Conservation (phyloP, 495 filamentous ascomycete species). For the Podospora pseudoanserina region DNA sequence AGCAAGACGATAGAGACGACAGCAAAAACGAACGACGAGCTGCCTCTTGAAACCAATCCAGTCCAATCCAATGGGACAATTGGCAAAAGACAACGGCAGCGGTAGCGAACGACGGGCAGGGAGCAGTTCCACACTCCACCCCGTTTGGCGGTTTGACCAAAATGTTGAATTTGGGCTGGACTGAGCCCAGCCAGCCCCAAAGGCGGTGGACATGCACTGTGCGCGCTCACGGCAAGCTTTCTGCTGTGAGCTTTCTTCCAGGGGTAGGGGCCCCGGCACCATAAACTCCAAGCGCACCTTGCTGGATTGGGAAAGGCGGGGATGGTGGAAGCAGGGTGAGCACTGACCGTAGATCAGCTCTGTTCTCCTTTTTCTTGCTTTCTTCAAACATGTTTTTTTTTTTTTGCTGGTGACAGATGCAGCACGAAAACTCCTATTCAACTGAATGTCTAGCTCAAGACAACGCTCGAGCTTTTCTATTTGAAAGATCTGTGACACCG, state of each 20-base stretch:
- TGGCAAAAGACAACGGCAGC: slow-evolving; percentile 6
- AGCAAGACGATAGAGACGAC: neutral
- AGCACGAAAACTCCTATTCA: too few relatives aligned
- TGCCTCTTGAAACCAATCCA: slow-evolving; percentile 1
- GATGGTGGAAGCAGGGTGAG: neutral
- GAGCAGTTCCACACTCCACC: slow-evolving; percentile 15
- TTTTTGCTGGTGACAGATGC: neutral
- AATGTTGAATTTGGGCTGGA: slow-evolving; percentile 24
- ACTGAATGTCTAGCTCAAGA: neutral
- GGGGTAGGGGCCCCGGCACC: neutral
- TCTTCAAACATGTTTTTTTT: neutral
- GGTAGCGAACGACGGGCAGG: slow-evolving; percentile 2
- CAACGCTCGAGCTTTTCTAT: neutral
- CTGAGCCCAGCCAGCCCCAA: neutral
- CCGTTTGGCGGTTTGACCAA: slow-evolving; percentile 16
- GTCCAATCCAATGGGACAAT: slow-evolving; percentile 5
- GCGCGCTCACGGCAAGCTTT: neutral
- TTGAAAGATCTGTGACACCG: neutral
- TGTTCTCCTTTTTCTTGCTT: slow-evolving; percentile 6
- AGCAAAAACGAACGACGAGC: slow-evolving; percentile 6
- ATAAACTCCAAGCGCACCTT: neutral
- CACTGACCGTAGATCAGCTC: neutral
- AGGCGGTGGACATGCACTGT: slow-evolving; percentile 2
- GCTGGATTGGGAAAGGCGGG: neutral
- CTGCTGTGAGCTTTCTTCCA: slow-evolving; percentile 1